Percentiles rank a stretch among this genome's conserved stretches.
Evolutionary conservation across 805 yeast species (phyloP).

Genomic region (Suhomyces sp.): DNA sequence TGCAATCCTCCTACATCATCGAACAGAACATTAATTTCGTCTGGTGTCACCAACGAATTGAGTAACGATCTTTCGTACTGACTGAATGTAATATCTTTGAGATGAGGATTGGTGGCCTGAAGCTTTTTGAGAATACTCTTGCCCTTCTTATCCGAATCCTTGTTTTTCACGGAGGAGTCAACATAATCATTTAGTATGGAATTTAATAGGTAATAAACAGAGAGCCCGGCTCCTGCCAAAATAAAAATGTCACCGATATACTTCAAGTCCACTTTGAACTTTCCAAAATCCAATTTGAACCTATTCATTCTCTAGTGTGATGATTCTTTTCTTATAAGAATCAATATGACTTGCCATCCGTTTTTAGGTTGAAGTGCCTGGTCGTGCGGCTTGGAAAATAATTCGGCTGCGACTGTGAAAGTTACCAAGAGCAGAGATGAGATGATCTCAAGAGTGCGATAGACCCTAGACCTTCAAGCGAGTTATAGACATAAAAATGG

Average conservation of each 20-base stretch:
- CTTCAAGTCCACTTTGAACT: slow-evolving; percentile 38
- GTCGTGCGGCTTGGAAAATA: not conserved
- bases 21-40: slow-evolving; percentile 74
- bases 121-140: slow-evolving; percentile 38
- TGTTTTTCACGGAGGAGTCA: slow-evolving; percentile 39
- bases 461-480: not conserved
- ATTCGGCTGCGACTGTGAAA: slow-evolving; percentile 1
- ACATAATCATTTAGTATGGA: slow-evolving; percentile 35
- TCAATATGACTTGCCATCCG: not conserved
- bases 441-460: not conserved
- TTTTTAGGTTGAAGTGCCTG: not conserved
- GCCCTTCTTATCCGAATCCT: slow-evolving; percentile 64
- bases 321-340: no score
- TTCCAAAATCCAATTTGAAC: slow-evolving; percentile 36
- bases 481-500: slow-evolving; percentile 3
- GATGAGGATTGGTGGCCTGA: slow-evolving; percentile 53
- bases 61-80: slow-evolving; percentile 77
- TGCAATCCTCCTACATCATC: slow-evolving; percentile 89
- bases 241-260: slow-evolving; percentile 41
- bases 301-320: slow-evolving; percentile 24
- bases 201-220: slow-evolving; percentile 61
- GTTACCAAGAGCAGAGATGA: not conserved
- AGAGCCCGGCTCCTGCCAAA: slow-evolving; percentile 60
- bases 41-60: slow-evolving; percentile 77
- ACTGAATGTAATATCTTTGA: slow-evolving; percentile 51